Percentiles rank a stretch among this genome's conserved stretches.
Evolutionary conservation across 2,329 filamentous ascomycete genomes (phyloP).

Genomic region (Domatiomyces globalis): DNA sequence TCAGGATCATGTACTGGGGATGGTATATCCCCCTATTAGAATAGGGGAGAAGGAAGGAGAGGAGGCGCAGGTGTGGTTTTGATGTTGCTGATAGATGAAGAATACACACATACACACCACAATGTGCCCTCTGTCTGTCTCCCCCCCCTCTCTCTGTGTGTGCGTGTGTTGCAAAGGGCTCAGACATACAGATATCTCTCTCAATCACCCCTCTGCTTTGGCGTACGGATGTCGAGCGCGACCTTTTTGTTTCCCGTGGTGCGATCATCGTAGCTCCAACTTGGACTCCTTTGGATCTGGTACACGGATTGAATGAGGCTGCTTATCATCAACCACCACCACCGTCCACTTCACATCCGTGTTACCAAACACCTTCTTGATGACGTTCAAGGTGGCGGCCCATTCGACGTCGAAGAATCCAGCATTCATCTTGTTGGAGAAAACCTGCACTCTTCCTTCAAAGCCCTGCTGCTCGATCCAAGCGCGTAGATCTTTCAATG

Average conservation of each 20-base stretch:
- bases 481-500: background rate
- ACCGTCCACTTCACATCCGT: background rate
- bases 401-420: background rate
- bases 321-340: background rate
- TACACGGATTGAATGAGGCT: background rate
- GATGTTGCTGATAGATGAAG: background rate
- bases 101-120: too few relatives aligned
- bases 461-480: background rate
- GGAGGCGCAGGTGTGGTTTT: background rate
- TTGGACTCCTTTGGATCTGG: background rate
- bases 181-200: background rate
- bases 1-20: conserved; percentile 35
- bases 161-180: too few relatives aligned
- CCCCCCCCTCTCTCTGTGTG: too few relatives aligned
- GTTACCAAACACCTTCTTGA: background rate
- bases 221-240: background rate
- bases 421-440: background rate
- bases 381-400: background rate
- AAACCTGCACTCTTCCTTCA: background rate
- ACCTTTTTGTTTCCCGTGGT: too few relatives aligned
- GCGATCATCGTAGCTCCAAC: too few relatives aligned
- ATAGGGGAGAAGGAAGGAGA: background rate
- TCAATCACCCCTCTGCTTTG: background rate
- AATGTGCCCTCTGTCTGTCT: background rate
- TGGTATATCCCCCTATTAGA: conserved; percentile 31